These are phyloP conservation scores for Fagus sylvatica DNA, from an alignment of 306 rosid species.

Conservation along the genomic window DNA sequence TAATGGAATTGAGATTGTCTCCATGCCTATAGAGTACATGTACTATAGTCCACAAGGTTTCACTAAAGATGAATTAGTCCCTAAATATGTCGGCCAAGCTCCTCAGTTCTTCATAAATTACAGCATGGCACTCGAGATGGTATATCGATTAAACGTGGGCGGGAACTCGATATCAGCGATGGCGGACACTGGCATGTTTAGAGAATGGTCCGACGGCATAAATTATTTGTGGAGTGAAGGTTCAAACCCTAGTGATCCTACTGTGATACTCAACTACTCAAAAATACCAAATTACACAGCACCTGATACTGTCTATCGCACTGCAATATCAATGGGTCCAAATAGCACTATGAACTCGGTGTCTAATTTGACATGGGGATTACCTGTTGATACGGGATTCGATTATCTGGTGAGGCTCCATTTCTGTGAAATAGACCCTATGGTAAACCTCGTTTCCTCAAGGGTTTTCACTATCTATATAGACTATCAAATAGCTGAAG, in stretches of 20 bases:
- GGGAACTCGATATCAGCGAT: too few species aligned
- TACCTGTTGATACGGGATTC: too few species aligned
- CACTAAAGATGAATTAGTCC: too few species aligned
- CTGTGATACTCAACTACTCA: background rate
- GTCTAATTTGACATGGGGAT: too few species aligned
- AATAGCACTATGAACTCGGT: too few species aligned
- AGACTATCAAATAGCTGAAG: background rate
- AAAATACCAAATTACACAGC: constrained; percentile 25
- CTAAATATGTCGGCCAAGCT: background rate
- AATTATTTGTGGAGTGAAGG: background rate
- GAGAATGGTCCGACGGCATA: constrained; percentile 10
- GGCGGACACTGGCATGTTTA: too few species aligned
- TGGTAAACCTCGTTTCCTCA: fast-evolving
- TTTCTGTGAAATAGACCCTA: background rate
- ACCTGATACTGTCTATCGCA: constrained; percentile 23
- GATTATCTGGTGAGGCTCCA: constrained; percentile 25
- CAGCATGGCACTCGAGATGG: background rate
- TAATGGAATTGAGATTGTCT: constrained; percentile 48
- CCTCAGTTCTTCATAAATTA: background rate
- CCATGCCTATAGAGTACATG: constrained; percentile 23
- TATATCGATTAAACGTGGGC: too few species aligned
- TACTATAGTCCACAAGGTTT: too few species aligned
- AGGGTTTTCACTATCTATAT: background rate
- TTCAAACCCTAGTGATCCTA: background rate
- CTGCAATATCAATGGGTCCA: too few species aligned